Conservation (phyloP, 768 basidiomycete genomes). For the Imleria badia region DNA sequence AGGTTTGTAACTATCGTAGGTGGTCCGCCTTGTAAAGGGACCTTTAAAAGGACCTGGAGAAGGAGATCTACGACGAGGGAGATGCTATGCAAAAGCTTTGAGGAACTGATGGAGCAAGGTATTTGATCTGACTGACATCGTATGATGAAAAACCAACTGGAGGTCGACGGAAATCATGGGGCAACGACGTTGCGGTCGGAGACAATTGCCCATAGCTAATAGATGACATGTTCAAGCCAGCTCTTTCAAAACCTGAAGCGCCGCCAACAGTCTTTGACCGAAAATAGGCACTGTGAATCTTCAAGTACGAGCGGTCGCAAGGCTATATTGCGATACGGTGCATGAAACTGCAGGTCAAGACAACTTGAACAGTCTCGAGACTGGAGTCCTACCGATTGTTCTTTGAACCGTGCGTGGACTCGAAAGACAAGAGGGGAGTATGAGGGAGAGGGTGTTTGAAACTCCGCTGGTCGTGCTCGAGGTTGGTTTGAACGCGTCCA, state of each 20-base stretch:
- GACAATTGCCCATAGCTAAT: slow-evolving; percentile 28
- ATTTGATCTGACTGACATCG: slow-evolving; percentile 34
- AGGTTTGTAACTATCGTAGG: slow-evolving; percentile 55
- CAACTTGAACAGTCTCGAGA: not conserved
- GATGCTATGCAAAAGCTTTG: slow-evolving; percentile 25
- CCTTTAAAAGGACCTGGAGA: slow-evolving; percentile 49
- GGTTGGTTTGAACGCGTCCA: slow-evolving; percentile 8
- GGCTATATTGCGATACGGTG: not conserved
- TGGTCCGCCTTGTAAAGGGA: slow-evolving; percentile 40
- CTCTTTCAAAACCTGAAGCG: slow-evolving; percentile 3
- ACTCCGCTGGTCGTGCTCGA: slow-evolving; percentile 29
- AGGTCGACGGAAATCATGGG: slow-evolving; percentile 31
- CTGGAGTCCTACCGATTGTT: slow-evolving; percentile 6
- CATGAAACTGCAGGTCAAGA: slow-evolving; percentile 6
- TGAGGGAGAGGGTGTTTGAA: slow-evolving; percentile 30
- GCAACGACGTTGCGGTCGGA: slow-evolving; percentile 24
- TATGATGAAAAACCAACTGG: slow-evolving; percentile 22
- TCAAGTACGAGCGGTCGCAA: slow-evolving; percentile 1
- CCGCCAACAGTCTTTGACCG: slow-evolving; percentile 4
- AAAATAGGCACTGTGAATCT: slow-evolving; percentile 4
- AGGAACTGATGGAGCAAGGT: slow-evolving; percentile 14
- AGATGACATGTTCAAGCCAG: slow-evolving; percentile 24
- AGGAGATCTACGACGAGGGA: slow-evolving; percentile 44
- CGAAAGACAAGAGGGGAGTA: slow-evolving; percentile 17
- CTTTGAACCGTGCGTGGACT: slow-evolving; percentile 8